Conservation (phyloP, 2,329 filamentous ascomycete species). For the Aureobasidium sp. region DNA sequence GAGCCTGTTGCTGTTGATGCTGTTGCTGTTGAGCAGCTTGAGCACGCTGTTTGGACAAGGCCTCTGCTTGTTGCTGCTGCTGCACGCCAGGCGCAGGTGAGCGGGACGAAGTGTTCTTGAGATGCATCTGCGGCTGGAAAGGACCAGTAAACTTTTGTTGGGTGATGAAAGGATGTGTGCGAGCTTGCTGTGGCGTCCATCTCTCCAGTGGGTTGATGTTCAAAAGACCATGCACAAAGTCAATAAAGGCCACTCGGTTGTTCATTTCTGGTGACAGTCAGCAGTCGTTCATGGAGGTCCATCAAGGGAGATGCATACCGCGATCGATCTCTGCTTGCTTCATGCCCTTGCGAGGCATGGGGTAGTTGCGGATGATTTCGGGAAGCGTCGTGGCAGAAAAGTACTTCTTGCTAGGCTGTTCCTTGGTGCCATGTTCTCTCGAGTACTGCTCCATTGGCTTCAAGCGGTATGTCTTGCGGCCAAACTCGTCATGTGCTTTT, state of each 20-base stretch:
- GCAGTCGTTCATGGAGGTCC: neutral
- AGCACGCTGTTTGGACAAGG: slow-evolving; percentile 84
- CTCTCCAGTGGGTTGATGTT: slow-evolving; percentile 93
- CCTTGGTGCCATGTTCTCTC: slow-evolving; percentile 88
- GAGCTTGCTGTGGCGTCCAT: slow-evolving; percentile 97
- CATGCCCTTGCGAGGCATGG: slow-evolving; percentile 99
- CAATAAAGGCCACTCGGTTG: slow-evolving; percentile 93
- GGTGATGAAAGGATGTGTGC: slow-evolving; percentile 95
- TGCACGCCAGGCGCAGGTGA: slow-evolving; percentile 89
- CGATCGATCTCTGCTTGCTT: slow-evolving; percentile 92
- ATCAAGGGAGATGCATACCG: slow-evolving; percentile 54
- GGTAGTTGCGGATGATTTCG: slow-evolving; percentile 95
- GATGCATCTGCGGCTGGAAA: slow-evolving; percentile 94
- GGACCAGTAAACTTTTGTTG: slow-evolving; percentile 95
- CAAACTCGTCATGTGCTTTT: slow-evolving; percentile 85
- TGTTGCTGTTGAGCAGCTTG: slow-evolving; percentile 45
- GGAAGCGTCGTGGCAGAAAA: slow-evolving; percentile 90
- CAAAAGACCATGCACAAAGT: slow-evolving; percentile 88
- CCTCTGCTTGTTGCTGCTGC: slow-evolving; percentile 92
- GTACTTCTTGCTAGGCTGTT: slow-evolving; percentile 99
- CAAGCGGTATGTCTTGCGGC: slow-evolving; percentile 79
- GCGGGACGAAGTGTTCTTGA: slow-evolving; percentile 81
- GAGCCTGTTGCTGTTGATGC: slow-evolving; percentile 32
- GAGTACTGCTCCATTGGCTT: slow-evolving; percentile 99
- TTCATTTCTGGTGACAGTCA: slow-evolving; percentile 73